A percentile compares a stretch with the other conserved stretches of the same genome.
phyloP scores from a whole-genome alignment of 441 rosid species.

The Brassica hybrid region DNA sequence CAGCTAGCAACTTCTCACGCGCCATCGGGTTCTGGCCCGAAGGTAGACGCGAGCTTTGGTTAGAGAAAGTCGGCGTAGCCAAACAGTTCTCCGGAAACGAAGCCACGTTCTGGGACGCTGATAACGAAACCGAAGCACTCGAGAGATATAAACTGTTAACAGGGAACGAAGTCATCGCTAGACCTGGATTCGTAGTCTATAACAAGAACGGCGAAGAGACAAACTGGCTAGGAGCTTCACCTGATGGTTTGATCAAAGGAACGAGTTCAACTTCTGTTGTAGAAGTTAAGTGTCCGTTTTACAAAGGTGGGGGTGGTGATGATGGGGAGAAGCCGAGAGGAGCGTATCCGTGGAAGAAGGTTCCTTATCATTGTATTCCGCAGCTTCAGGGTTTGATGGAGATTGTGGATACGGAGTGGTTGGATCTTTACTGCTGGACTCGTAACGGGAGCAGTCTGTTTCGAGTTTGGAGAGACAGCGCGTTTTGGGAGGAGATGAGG shows the following conservation, averaged over 20 bases:
- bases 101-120: constrained; percentile 3
- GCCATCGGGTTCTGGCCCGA: constrained; percentile 65
- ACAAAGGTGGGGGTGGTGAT: constrained; percentile 27
- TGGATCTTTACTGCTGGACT: constrained; percentile 77
- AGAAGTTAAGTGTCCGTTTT: constrained; percentile 69
- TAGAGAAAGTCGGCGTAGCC: constrained; percentile 59
- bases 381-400: constrained; percentile 60
- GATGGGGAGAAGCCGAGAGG: neutral
- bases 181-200: constrained; percentile 42
- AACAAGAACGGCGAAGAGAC: constrained; percentile 35
- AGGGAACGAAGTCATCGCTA: constrained; percentile 39
- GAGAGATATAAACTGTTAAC: constrained; percentile 35
- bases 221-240: constrained; percentile 77
- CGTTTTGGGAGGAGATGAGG: constrained; percentile 54
- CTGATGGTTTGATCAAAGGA: constrained; percentile 61
- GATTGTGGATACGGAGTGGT: constrained; percentile 68
- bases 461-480: constrained; percentile 51
- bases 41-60: constrained; percentile 66
- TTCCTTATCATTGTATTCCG: constrained; percentile 48
- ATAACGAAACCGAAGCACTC: neutral
- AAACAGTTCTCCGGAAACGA: neutral
- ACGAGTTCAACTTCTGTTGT: constrained; percentile 55
- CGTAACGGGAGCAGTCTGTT: constrained; percentile 60
- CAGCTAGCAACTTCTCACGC: constrained; percentile 66
- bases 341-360: constrained; percentile 56